Percentiles rank a stretch among this genome's conserved stretches.
Conservation (phyloP, 768 basidiomycete genomes). For the Coprinopsis cinerea region DNA sequence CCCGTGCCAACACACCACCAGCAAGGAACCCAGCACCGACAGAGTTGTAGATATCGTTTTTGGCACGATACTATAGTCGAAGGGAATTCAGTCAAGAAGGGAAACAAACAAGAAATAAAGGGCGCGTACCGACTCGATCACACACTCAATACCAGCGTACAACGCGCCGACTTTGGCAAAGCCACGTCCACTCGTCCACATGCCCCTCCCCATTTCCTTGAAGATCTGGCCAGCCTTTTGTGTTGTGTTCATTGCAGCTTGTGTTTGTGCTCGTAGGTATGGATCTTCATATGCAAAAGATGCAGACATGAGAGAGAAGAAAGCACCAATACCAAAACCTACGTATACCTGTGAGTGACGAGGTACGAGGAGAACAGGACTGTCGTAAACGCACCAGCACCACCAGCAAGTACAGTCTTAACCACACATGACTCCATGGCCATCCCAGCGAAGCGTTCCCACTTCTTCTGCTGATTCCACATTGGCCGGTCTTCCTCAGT, state of each 20-base stretch:
- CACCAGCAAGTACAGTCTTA: conserved; percentile 79
- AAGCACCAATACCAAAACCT: conserved; percentile 92
- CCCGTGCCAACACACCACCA: conserved; percentile 82
- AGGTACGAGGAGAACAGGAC: neutral
- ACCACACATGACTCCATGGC: conserved; percentile 84
- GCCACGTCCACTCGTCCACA: conserved; percentile 86
- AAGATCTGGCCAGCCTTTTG: conserved; percentile 85
- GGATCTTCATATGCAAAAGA: conserved; percentile 97
- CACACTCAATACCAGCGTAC: conserved; percentile 93
- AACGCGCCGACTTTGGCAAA: conserved; percentile 93
- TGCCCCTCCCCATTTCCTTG: conserved; percentile 90
- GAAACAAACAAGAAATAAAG: conserved; percentile 1
- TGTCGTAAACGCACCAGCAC: conserved; percentile 57
- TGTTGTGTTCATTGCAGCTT: conserved; percentile 48
- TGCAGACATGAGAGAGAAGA: conserved; percentile 94
- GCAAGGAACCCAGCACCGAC: conserved; percentile 83
- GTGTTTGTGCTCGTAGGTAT: conserved; percentile 58
- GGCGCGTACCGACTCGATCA: conserved; percentile 82
- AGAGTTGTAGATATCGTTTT: conserved; percentile 92
- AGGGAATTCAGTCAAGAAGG: neutral
- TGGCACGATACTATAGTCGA: conserved; percentile 80
- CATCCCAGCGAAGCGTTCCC: conserved; percentile 60
- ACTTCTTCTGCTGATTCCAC: conserved; percentile 66
- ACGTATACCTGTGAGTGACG: neutral
- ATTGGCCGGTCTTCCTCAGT: conserved; percentile 73